A percentile compares a stretch with the other conserved stretches of the same genome.
Conservation (phyloP, 495 filamentous ascomycete species). For the Hamigera avellanea region DNA sequence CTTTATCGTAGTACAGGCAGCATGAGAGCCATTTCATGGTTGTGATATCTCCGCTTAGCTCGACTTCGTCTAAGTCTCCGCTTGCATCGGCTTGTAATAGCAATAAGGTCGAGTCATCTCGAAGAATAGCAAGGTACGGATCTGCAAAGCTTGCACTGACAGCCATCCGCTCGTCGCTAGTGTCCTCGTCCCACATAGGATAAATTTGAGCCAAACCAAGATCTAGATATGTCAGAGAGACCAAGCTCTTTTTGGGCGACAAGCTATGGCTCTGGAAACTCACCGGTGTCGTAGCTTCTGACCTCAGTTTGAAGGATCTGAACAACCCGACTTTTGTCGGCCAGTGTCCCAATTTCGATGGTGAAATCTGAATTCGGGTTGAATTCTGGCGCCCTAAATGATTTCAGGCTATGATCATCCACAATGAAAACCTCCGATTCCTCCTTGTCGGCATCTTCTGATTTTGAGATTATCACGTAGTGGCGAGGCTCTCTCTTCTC, state of each 20-base stretch:
- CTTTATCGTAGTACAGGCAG: slow-evolving; percentile 63
- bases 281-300: slow-evolving; percentile 77
- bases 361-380: slow-evolving; percentile 77
- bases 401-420: slow-evolving; percentile 16
- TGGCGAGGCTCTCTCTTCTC: slow-evolving; percentile 25
- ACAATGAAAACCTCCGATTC: slow-evolving; percentile 27
- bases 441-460: slow-evolving; percentile 21
- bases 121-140: slow-evolving; percentile 74
- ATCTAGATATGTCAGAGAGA: slow-evolving; percentile 37
- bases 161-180: slow-evolving; percentile 62
- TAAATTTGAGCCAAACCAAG: slow-evolving; percentile 80
- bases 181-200: slow-evolving; percentile 80
- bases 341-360: slow-evolving; percentile 68
- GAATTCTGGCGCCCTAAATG: slow-evolving; percentile 54
- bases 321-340: slow-evolving; percentile 61
- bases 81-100: slow-evolving; percentile 65
- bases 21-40: slow-evolving; percentile 64
- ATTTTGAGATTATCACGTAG: slow-evolving; percentile 29
- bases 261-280: too few species aligned
- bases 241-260: too few species aligned
- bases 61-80: slow-evolving; percentile 77
- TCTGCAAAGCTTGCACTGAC: slow-evolving; percentile 76
- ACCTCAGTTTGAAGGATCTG: slow-evolving; percentile 79
- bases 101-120: slow-evolving; percentile 67
- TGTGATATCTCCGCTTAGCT: slow-evolving; percentile 40